A percentile compares a stretch with the other conserved stretches of the same genome.
Evolutionary conservation across 2,329 filamentous ascomycete species (phyloP).

Genomic region (Paracorniculantispora psalliotae): DNA sequence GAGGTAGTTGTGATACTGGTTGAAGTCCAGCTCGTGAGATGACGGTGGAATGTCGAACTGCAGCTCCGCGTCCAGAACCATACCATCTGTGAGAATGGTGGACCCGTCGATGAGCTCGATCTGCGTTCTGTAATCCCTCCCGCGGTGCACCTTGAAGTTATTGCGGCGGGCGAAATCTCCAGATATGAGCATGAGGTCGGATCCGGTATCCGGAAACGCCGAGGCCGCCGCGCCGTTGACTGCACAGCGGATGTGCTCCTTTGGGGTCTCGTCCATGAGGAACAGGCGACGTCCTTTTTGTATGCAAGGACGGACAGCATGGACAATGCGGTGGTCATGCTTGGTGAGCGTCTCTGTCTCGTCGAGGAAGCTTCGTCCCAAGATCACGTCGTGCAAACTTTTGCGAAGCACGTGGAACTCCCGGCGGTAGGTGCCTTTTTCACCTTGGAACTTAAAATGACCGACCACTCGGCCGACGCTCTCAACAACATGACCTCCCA

Average conservation of each 20-base stretch:
- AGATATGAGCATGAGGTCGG: conserved; percentile 11
- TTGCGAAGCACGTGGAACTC: not conserved
- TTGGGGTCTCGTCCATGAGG: not conserved
- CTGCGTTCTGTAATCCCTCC: not conserved
- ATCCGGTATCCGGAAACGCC: conserved; percentile 14
- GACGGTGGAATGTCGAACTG: conserved; percentile 1
- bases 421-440: not conserved
- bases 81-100: conserved; percentile 7
- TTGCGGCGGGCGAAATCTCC: conserved; percentile 13
- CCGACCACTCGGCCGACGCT: not conserved
- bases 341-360: not conserved
- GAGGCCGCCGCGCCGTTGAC: conserved; percentile 2
- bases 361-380: not conserved
- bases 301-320: not conserved
- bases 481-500: not conserved
- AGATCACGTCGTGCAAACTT: not conserved
- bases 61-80: conserved; percentile 8
- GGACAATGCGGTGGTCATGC: not conserved
- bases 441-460: not conserved
- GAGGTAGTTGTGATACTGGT: not conserved
- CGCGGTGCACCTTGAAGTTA: not conserved
- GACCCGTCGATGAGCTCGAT: conserved; percentile 11
- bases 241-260: conserved; percentile 1
- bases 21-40: not conserved
- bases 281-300: not conserved